phyloP scores from a whole-genome alignment of 768 basidiomycete species.

The Daedaleopsis sinensis region DNA sequence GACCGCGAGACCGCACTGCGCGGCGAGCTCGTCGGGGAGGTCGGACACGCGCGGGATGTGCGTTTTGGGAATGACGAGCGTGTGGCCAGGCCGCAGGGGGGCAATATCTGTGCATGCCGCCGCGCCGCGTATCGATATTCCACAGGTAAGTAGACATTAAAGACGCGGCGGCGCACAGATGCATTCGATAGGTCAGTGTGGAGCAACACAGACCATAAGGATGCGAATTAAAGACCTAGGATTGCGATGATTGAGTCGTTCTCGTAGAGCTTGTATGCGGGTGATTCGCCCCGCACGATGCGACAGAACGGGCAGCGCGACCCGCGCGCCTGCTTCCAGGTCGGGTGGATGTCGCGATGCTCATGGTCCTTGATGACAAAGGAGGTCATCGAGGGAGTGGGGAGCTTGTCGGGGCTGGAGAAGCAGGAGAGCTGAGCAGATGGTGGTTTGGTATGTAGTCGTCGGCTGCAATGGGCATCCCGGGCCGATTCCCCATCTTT shows the following conservation, averaged over 20 bases:
- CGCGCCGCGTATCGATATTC: not conserved
- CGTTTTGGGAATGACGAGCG: conserved; percentile 68
- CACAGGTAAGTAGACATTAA: not conserved
- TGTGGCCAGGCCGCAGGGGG: conserved; percentile 67
- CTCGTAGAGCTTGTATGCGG: conserved; percentile 58
- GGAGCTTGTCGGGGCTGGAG: not conserved
- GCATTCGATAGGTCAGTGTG: conserved; percentile 6
- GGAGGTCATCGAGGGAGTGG: conserved; percentile 59
- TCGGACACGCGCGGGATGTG: conserved; percentile 68
- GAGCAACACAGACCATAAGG: not conserved
- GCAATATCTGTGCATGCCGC: conserved; percentile 53
- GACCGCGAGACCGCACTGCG: conserved; percentile 59
- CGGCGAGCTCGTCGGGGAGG: conserved; percentile 60
- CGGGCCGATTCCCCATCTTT: no score
- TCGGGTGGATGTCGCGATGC: conserved; percentile 43
- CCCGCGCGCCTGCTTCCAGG: conserved; percentile 47
- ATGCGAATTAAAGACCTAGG: conserved; percentile 48
- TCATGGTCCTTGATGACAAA: conserved; percentile 71
- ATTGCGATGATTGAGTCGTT: conserved; percentile 66
- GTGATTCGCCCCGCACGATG: conserved; percentile 54
- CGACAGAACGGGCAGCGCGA: conserved; percentile 65
- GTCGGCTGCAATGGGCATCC: no score
- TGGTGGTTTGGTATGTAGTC: no score
- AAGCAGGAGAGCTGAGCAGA: no score
- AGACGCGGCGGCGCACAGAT: not conserved